Evolutionary conservation across 2,329 filamentous ascomycete species (phyloP), one percentile per base, ranked within the genome.

Genomic region (Ophiostoma sp.): DNA sequence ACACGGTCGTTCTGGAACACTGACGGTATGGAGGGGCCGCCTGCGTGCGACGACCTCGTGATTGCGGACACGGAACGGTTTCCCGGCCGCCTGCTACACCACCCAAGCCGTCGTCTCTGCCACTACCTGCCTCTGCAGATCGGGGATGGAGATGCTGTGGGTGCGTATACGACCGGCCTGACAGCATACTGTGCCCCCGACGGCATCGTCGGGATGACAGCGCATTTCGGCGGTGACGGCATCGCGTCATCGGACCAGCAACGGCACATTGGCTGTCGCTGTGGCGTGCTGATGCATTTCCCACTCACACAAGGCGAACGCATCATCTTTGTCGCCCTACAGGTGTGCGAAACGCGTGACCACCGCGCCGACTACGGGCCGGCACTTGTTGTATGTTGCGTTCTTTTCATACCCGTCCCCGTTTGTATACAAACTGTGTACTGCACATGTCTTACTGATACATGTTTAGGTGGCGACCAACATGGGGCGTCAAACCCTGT

Each of bases 201-300:
- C 6, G 66, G 68, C 14, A 65, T 67, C n/a, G 45, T 58, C 44
- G 66, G 66, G 27, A 69, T 69, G 62, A 64, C 66, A 18, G 62
- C 68, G 2, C 63, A 69, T 66, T 69, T 69, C 60, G 66, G 62
- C 62, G 62, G 63, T n/a, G 68, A 67, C 63, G 68, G 68, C 2
- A 45, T 69, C 27, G 16, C 41, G 38, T 47, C n/a, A 14, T 69
- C 65, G 4, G 62, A 62, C 36, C 38, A 55, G n/a, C 65, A 69
- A 62, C 62, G 63, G 38, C 66, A 67, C 44, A 66, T 69, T 40
- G 66, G 68, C 63, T 69, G 66, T 27, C 66, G 18, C 36, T 62
- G 62, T 36, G 66, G 68, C 66, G 27, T 67, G 12, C 63, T 42
- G 9, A 52, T 67, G 41, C 63, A 69, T 62, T 38, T 69, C 12